phyloP scores from a whole-genome alignment of 2,329 filamentous ascomycete species.

The Colletotrichum ledebouriae region DNA sequence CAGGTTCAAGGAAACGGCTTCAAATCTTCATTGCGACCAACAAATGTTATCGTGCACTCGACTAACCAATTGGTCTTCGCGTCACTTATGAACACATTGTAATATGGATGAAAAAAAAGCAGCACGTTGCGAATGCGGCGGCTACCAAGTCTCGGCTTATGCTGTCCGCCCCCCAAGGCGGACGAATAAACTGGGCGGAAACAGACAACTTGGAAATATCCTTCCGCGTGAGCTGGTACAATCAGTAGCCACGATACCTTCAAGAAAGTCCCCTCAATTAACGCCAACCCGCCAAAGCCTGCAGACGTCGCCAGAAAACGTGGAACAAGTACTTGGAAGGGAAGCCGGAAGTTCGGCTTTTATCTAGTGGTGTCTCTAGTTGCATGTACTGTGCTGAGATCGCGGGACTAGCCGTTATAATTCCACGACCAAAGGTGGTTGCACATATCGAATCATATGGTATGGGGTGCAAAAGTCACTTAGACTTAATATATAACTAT shows the following conservation, averaged over 20 bases:
- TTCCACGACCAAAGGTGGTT: too few species aligned
- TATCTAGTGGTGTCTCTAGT: background rate
- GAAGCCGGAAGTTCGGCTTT: background rate
- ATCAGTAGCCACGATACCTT: background rate
- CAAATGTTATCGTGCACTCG: background rate
- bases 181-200: background rate
- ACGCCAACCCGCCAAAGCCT: background rate
- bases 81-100: too few species aligned
- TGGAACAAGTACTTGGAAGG: background rate
- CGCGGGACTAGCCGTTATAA: too few species aligned
- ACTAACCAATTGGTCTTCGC: too few species aligned
- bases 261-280: background rate
- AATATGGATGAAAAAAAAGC: too few species aligned
- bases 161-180: background rate
- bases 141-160: background rate
- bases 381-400: background rate
- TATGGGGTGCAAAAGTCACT: too few species aligned
- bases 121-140: background rate
- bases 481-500: too few species aligned
- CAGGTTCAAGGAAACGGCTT: too few species aligned
- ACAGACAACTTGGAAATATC: background rate
- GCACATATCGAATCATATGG: too few species aligned
- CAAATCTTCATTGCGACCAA: background rate
- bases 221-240: background rate
- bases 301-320: background rate